Conservation (phyloP, 257 asterid genomes). For the Knoxia roxburghii region DNA sequence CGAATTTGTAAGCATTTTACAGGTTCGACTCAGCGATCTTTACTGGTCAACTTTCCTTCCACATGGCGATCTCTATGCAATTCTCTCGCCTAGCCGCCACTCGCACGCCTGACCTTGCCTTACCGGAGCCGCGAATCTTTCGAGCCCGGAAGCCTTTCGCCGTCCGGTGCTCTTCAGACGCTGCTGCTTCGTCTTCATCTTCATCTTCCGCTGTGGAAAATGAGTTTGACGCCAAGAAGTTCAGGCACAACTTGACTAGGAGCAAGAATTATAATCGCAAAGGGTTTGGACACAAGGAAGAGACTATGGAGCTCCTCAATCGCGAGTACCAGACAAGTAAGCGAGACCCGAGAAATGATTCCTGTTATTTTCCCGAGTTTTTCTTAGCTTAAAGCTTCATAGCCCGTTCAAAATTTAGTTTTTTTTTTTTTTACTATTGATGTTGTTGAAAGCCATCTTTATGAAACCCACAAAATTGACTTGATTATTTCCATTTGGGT, state of each 20-base stretch:
- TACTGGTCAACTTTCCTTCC: neutral
- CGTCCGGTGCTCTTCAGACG: conserved; percentile 60
- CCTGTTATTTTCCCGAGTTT: neutral
- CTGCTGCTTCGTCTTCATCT: conserved; percentile 38
- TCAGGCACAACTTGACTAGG: conserved; percentile 80
- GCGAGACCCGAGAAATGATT: conserved; percentile 10
- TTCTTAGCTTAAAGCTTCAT: neutral
- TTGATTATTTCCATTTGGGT: neutral
- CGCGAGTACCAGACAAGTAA: conserved; percentile 67
- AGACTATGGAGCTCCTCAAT: conserved; percentile 70
- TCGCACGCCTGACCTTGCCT: conserved; percentile 30
- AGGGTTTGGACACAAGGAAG: conserved; percentile 81
- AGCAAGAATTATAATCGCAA: conserved; percentile 82
- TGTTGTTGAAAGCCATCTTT: neutral
- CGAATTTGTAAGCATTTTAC: too few relatives aligned
- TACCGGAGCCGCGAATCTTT: conserved; percentile 53
- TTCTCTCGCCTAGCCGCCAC: conserved; percentile 49
- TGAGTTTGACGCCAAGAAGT: conserved; percentile 74
- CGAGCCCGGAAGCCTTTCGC: conserved; percentile 42
- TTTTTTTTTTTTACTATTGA: neutral
- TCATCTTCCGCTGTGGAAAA: conserved; percentile 32
- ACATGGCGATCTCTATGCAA: conserved; percentile 75
- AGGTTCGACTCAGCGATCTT: conserved; percentile 4
- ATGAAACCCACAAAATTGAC: neutral
- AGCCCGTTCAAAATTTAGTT: neutral